phyloP scores from a whole-genome alignment of 352 stramenopile species.

The Phytophthora tubulina region DNA sequence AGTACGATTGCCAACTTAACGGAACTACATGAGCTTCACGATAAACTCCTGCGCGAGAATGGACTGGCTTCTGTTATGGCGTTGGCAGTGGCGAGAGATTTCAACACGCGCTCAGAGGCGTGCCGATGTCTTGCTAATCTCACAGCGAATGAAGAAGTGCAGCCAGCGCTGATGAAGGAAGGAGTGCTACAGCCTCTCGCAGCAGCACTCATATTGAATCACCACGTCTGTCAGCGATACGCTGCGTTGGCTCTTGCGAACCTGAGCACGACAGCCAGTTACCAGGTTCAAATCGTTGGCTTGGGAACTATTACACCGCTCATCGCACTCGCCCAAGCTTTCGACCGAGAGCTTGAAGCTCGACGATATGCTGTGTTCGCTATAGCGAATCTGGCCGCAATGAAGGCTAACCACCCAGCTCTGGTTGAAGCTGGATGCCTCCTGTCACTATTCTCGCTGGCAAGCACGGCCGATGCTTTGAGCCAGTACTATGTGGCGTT shows the following conservation, averaged over 20 bases:
- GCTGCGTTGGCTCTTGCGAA: conserved; percentile 95
- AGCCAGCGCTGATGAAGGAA: conserved; percentile 93
- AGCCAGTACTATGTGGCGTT: conserved; percentile 97
- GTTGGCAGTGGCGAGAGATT: conserved; percentile 89
- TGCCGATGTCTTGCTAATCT: conserved; percentile 95
- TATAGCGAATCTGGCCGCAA: conserved; percentile 95
- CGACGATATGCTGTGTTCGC: conserved; percentile 94
- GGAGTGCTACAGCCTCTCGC: conserved; percentile 93
- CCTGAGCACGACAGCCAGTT: conserved; percentile 92
- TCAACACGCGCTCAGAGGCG: conserved; percentile 93
- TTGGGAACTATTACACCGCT: conserved; percentile 93
- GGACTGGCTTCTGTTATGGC: conserved; percentile 94
- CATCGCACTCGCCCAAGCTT: conserved; percentile 86
- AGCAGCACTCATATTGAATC: conserved; percentile 85
- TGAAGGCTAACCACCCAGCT: conserved; percentile 94
- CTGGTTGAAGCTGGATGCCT: conserved; percentile 94
- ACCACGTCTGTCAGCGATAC: conserved; percentile 95
- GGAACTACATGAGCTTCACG: conserved; percentile 95
- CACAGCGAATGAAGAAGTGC: conserved; percentile 94
- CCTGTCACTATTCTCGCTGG: conserved; percentile 93
- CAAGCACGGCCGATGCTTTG: conserved; percentile 93
- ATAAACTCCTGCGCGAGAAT: conserved; percentile 95
- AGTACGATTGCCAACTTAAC: conserved; percentile 96
- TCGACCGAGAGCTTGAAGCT: conserved; percentile 94
- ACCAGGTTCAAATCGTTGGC: conserved; percentile 96